Base-by-base conservation (phyloP, 1,139 yeast genomes). In the Saccharomycopsis hybrid region DNA sequence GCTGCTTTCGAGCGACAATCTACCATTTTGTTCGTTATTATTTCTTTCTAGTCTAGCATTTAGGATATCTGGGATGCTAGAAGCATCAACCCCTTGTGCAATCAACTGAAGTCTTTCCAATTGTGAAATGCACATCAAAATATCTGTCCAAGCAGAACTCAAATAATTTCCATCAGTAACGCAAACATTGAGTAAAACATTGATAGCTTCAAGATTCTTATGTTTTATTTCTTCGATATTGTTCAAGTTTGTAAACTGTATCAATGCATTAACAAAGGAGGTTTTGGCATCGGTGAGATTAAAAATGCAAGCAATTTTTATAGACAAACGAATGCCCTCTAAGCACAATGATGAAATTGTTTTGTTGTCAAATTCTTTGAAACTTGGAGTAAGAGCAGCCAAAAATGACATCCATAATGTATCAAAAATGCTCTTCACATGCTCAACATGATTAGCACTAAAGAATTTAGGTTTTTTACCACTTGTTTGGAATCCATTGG, bases 381-480 rank as follows among this genome's bases (percentile, higher is more conserved):
- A 88, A 3, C 96, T 95, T 2, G 95, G 94, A 0, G 97, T 88
- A 49, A 94, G 73, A 0, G 96, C 97, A 4, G 97, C 98, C 57
- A 94, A 72, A 49, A 92, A 78, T 0, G 97, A 88, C 97, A 92
- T 89, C 99, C 99, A 94, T 46, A 87, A 72, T 11, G 88, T 88
- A 60, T 90, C 97, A 67, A 92, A 92, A 63, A 94, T 87, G 1
- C 97, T 92, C 61, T 79, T 85, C 27, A 90, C 96, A 63, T 92
- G 97, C 57, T 88, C 94, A 24, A 87, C 80, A 62, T 85, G 92
- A 2, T 92, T 82, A 0, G 96, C 82, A 50, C 78, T 76, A 57
- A 72, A 75, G 58, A 72, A 77, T 24, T 66, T 66, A 8, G 63
- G 65, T 46, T 56, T 57, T 24, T 50, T 46, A 5, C 57, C 43